These are phyloP conservation scores for Coemansia biformis DNA, from an alignment of 192 early-diverging fungal species.

Conservation along the genomic window DNA sequence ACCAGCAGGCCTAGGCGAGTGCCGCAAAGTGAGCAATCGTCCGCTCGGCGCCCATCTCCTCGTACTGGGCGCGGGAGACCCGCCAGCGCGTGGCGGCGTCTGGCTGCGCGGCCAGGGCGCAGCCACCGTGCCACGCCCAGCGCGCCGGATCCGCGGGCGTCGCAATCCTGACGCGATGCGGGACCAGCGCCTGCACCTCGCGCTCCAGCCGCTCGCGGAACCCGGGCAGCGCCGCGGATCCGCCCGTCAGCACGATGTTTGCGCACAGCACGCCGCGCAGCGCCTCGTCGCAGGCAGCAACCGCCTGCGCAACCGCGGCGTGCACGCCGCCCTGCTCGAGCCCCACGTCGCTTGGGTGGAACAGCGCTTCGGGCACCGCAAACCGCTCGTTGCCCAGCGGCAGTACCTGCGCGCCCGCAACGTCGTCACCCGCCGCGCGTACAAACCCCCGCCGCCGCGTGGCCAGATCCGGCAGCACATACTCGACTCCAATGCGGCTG, in stretches of 20 bases:
- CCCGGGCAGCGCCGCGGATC: slow-evolving; percentile 88
- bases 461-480: slow-evolving; percentile 44
- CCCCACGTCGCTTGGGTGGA: slow-evolving; percentile 89
- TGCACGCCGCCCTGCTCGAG: slow-evolving; percentile 89
- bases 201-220: slow-evolving; percentile 88
- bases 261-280: slow-evolving; percentile 84
- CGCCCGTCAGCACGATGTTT: slow-evolving; percentile 89
- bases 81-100: slow-evolving; percentile 9
- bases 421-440: slow-evolving; percentile 50
- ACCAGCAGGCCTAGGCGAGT: slow-evolving; percentile 3
- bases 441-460: slow-evolving; percentile 29
- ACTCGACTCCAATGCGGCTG: slow-evolving; percentile 18
- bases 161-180: slow-evolving; percentile 35
- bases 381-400: slow-evolving; percentile 97
- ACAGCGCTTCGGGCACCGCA: slow-evolving; percentile 92
- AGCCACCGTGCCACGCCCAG: slow-evolving; percentile 27
- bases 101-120: slow-evolving; percentile 3
- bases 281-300: slow-evolving; percentile 86
- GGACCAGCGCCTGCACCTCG: slow-evolving; percentile 87
- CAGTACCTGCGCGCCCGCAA: slow-evolving; percentile 71
- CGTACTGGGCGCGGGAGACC: slow-evolving; percentile 20
- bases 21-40: slow-evolving; percentile 16
- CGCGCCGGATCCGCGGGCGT: slow-evolving; percentile 4
- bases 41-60: slow-evolving; percentile 31
- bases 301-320: slow-evolving; percentile 85